Evolutionary conservation across 192 early-diverging fungal genomes (phyloP).

Genomic region (Haplosporangium gracile): DNA sequence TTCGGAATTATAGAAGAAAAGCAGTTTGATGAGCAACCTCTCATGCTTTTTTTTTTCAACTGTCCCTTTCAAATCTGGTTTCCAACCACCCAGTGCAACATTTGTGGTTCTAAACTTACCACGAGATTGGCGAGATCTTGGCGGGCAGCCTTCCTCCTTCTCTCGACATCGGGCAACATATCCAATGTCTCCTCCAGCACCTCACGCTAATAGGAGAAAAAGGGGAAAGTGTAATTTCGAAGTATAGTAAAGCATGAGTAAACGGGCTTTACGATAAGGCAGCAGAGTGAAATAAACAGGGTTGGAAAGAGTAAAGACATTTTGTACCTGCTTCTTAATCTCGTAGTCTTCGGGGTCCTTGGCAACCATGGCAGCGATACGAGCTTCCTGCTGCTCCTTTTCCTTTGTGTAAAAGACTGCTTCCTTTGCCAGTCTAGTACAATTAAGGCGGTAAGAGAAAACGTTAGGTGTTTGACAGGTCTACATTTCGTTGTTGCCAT

Average conservation of each 20-base stretch:
- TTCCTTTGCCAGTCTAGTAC: slow-evolving; percentile 64
- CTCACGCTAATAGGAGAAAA: slow-evolving; percentile 57
- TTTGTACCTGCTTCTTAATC: slow-evolving; percentile 72
- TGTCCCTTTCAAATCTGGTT: background rate
- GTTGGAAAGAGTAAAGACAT: background rate
- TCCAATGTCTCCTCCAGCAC: slow-evolving; percentile 71
- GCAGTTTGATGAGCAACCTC: background rate
- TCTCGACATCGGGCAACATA: slow-evolving; percentile 73
- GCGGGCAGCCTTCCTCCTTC: slow-evolving; percentile 60
- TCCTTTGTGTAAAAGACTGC: slow-evolving; percentile 64
- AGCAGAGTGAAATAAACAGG: background rate
- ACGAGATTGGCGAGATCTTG: slow-evolving; percentile 60
- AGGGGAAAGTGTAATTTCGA: too few relatives aligned
- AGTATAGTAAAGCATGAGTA: too few relatives aligned
- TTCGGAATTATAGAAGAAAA: background rate
- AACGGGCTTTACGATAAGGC: background rate
- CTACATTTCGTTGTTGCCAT: background rate
- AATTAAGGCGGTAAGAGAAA: background rate
- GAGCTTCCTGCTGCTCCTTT: slow-evolving; percentile 59
- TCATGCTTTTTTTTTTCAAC: background rate
- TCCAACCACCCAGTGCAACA: too few relatives aligned
- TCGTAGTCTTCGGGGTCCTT: slow-evolving; percentile 67
- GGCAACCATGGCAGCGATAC: slow-evolving; percentile 65
- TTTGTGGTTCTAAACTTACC: slow-evolving; percentile 46
- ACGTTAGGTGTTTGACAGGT: background rate